A percentile compares a stretch with the other conserved stretches of the same genome.
These are phyloP conservation scores for Metarhizium album DNA, from an alignment of 2,329 filamentous ascomycete species.

Conservation along the genomic window DNA sequence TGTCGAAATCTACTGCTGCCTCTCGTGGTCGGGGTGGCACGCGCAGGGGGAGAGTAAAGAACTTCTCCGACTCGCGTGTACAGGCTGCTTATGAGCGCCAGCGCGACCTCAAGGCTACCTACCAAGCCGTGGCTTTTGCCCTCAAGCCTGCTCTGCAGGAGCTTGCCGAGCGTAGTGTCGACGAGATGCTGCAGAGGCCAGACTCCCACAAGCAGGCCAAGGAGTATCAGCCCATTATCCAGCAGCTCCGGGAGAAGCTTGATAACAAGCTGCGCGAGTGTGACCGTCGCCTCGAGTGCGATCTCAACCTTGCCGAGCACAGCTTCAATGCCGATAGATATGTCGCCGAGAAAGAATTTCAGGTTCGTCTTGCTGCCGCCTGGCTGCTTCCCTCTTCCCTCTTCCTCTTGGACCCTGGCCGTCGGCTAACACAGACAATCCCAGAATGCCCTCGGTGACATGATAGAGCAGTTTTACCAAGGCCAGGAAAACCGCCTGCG, in stretches of 20 bases:
- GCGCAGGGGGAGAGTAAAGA: conserved; percentile 43
- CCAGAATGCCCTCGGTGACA: conserved; percentile 28
- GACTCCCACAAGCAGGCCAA: conserved; percentile 40
- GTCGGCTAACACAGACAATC: not conserved
- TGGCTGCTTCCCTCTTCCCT: not conserved
- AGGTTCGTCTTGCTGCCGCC: conserved; percentile 23
- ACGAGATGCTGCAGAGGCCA: conserved; percentile 44
- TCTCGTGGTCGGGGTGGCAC: conserved; percentile 28
- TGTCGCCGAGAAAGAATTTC: conserved; percentile 23
- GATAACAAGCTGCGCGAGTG: conserved; percentile 21
- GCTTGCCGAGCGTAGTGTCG: conserved; percentile 49
- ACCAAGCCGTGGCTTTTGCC: conserved; percentile 49
- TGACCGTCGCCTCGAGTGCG: conserved; percentile 21
- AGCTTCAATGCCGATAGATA: conserved; percentile 22
- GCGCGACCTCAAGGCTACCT: conserved; percentile 55
- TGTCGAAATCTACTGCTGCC: conserved; percentile 21
- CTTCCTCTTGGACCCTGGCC: not conserved
- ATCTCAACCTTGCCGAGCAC: conserved; percentile 28
- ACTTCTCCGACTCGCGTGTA: conserved; percentile 41
- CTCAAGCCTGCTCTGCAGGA: conserved; percentile 56
- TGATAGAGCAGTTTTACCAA: conserved; percentile 31
- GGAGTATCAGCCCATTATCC: conserved; percentile 41
- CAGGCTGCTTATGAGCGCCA: conserved; percentile 53
- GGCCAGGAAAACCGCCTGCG: conserved; percentile 35
- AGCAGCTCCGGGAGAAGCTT: conserved; percentile 32